Evolutionary conservation across 441 rosid species (phyloP), one percentile per base, ranked within the genome.

Genomic region (Eutrema salsugineum): DNA sequence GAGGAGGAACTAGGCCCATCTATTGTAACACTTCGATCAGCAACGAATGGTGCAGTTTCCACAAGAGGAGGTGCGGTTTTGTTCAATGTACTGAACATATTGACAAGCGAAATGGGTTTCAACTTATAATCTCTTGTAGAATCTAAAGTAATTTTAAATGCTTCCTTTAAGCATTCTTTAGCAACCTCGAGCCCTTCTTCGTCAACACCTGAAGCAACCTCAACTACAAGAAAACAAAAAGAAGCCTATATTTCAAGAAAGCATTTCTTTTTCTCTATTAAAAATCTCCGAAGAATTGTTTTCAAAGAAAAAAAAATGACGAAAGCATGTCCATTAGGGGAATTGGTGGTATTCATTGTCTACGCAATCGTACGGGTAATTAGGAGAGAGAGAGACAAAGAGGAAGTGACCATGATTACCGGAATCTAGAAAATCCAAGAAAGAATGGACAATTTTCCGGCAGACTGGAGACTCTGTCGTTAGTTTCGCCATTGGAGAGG

Each of bases 151-250:
- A 85, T 77, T 64, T 81, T 82, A 68, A 93, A 93, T 19, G 81
- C 92, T 51, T 84, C 92, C 0, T 49, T 32, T 75, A 93, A 80
- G 72, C 97, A 93, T 71, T 93, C 97, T 70, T 64, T 85, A 39
- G 89, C 94, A 72, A 93, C 93, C 73, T 91, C 93, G 68, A 93
- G 81, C 10, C 92, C 96, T 85, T 93, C 98, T 30, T 77, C 69
- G 70, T 93, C 97, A 56, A 83, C 89, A 32, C 89, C 94, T 1
- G 90, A 78, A 33, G 86, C 82, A 9, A 85, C 83, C 66, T 91
- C 91, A 72, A 93, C 98, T 90, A 66, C 54, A 62, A 70, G 24
- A 72, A 47, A 58, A 50, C 15, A 66, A 20, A 11, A 68, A 44
- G 12, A 66, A 46, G 14, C 63, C 36, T 54, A 1, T 48, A 35